Percentiles rank a stretch among this genome's conserved stretches.
These are phyloP conservation scores for Chiua sp. DNA, from an alignment of 1,284 basidiomycete genomes.

Conservation along the genomic window DNA sequence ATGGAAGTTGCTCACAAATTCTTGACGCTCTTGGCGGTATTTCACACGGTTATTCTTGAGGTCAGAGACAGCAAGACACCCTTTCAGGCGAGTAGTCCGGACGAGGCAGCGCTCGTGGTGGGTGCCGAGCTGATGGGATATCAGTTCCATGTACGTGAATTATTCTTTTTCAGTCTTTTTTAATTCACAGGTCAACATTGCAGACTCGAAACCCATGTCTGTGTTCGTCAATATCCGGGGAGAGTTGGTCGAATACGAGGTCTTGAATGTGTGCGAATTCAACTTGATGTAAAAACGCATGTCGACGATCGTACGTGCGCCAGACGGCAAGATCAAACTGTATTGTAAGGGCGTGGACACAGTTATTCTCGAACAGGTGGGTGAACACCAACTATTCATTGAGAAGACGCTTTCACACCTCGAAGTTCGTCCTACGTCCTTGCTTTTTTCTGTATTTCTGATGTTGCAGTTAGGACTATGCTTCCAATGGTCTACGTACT, in stretches of 20 bases:
- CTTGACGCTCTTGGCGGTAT: conserved; percentile 90
- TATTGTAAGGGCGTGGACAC: conserved; percentile 99
- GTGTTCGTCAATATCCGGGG: conserved; percentile 89
- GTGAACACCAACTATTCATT: conserved; percentile 82
- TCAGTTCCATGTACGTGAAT: conserved; percentile 79
- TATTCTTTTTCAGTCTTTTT: conserved; percentile 1
- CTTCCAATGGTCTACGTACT: conserved; percentile 95
- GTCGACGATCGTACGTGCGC: conserved; percentile 91
- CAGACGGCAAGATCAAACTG: conserved; percentile 92
- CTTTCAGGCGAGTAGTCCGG: conserved; percentile 97
- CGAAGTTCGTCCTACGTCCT: conserved; percentile 61
- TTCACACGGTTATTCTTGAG: conserved; percentile 99
- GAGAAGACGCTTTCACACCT: conserved; percentile 92
- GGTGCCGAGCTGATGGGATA: conserved; percentile 95
- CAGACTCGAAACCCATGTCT: conserved; percentile 93
- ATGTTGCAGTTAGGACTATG: conserved; percentile 73
- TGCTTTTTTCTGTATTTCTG: background rate
- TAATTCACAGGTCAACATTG: background rate
- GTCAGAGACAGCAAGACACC: conserved; percentile 82
- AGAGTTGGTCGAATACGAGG: conserved; percentile 80
- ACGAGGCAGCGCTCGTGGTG: conserved; percentile 95
- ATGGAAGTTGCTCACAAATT: conserved; percentile 83
- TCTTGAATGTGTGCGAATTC: conserved; percentile 98
- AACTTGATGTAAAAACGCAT: conserved; percentile 98
- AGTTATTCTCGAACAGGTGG: conserved; percentile 90